Conservation (phyloP, 1,139 yeast genomes). For the Hemisphaericaspora xylofermentans region DNA sequence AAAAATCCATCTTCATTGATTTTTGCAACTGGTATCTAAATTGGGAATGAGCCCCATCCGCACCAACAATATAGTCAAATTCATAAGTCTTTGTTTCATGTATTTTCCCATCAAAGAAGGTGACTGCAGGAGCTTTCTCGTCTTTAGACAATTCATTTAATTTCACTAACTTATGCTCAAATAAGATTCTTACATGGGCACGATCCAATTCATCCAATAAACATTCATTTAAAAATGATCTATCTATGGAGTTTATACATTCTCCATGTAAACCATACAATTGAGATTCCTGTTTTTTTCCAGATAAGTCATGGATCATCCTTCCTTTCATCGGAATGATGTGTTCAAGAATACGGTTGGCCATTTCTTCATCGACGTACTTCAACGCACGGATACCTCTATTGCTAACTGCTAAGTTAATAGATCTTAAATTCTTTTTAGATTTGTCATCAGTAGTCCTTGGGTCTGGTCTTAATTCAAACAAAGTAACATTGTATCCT, state of each 20-base stretch:
- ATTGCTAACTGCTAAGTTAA: slow-evolving; percentile 83
- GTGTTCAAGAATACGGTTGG: slow-evolving; percentile 52
- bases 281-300: slow-evolving; percentile 64
- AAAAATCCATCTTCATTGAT: slow-evolving; percentile 63
- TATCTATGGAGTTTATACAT: slow-evolving; percentile 80
- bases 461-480: slow-evolving; percentile 56
- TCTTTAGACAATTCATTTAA: slow-evolving; percentile 27
- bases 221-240: slow-evolving; percentile 64
- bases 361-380: slow-evolving; percentile 59
- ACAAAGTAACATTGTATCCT: slow-evolving; percentile 73
- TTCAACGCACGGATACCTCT: slow-evolving; percentile 75
- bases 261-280: slow-evolving; percentile 83
- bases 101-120: slow-evolving; percentile 20
- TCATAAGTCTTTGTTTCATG: slow-evolving; percentile 20
- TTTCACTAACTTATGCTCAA: slow-evolving; percentile 56
- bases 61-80: slow-evolving; percentile 70
- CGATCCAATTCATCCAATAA: slow-evolving; percentile 62
- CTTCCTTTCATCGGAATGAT: slow-evolving; percentile 86
- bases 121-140: slow-evolving; percentile 23
- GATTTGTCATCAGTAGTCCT: slow-evolving; percentile 18
- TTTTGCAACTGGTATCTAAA: slow-evolving; percentile 71
- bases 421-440: slow-evolving; percentile 55
- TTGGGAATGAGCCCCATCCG: slow-evolving; percentile 84
- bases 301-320: slow-evolving; percentile 77
- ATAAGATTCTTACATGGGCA: slow-evolving; percentile 45